Evolutionary conservation across 352 stramenopile genomes (phyloP), one percentile per base, ranked within the genome.

Genomic region (Globisporangium cederbergense): DNA sequence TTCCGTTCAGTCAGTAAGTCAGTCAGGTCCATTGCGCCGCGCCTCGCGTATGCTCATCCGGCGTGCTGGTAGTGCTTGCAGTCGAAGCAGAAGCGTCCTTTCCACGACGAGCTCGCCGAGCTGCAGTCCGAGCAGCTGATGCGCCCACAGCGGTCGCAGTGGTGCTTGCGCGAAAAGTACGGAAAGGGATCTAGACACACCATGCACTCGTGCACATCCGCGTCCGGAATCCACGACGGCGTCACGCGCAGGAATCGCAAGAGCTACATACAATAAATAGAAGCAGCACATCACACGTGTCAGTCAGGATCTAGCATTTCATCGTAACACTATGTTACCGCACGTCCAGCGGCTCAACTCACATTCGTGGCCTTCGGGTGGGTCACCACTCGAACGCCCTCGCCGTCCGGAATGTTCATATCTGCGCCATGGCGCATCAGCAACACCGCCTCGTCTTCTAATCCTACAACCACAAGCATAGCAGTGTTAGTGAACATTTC

Each of bases 111-210:
- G 49, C 76, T 89, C 18, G 79, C 77, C 0, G 77, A 81, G 25
- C 78, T 83, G 62, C 84, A 93, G 56, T 90, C 81, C 3, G 84
- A 86, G 64, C 85, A 93, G 66, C 85, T 89, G n/a, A 93, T 72
- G 30, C 81, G 81, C 22, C 85, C 81, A 60, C 85, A 93, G 14
- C 83, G 83, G 25, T 85, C 71, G 68, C 85, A 93, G 64, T 90
- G 82, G 58, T 78, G 79, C 53, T 88, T 88, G n/a, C 83, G 74
- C 22, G 78, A 83, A 56, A 91, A 88, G 58, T 90, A 86, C 32
- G 79, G 74, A 60, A 94, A 94, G 14, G 71, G 59, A 55, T 92
- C 75, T 25, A 85, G 49, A 22, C 85, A 94, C 9, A 94, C 66
- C 85, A 94, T 94, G 67, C 85, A 94, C 38, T 71, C 64, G 20